Percentiles rank a stretch among this genome's conserved stretches.
These are phyloP conservation scores for Coix lacrymajobi DNA, from an alignment of 176 grass and related monocot genomes.

Conservation along the genomic window DNA sequence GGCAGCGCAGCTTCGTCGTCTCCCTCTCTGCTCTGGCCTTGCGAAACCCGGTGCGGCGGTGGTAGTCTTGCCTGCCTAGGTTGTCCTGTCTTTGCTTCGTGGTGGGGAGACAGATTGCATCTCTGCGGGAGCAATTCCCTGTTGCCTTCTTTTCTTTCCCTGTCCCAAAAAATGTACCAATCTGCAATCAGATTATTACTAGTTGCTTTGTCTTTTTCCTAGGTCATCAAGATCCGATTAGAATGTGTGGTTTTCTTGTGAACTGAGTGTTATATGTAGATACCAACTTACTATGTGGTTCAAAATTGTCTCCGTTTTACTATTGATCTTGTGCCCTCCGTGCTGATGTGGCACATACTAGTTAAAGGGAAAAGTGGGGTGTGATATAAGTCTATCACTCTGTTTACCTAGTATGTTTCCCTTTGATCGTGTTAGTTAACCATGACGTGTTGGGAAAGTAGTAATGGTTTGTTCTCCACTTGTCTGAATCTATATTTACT, in stretches of 20 bases:
- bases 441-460: background rate
- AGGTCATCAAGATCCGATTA: slow-evolving; percentile 11
- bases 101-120: background rate
- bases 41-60: background rate
- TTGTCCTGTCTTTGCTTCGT: background rate
- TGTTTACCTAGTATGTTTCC: background rate
- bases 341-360: background rate
- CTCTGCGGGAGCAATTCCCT: slow-evolving; percentile 8
- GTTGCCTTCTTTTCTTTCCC: background rate
- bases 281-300: background rate
- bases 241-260: background rate
- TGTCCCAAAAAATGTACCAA: background rate
- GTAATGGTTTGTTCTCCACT: background rate
- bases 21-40: slow-evolving; percentile 3
- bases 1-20: slow-evolving; percentile 7
- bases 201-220: background rate
- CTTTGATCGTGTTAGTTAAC: background rate
- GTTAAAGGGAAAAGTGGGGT: background rate
- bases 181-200: background rate
- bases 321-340: background rate
- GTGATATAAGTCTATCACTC: background rate
- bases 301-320: background rate
- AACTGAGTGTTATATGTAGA: background rate
- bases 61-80: slow-evolving; percentile 10
- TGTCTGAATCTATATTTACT: background rate